Conservation (phyloP, 2,329 filamentous ascomycete species). For the Diatrype stigma region DNA sequence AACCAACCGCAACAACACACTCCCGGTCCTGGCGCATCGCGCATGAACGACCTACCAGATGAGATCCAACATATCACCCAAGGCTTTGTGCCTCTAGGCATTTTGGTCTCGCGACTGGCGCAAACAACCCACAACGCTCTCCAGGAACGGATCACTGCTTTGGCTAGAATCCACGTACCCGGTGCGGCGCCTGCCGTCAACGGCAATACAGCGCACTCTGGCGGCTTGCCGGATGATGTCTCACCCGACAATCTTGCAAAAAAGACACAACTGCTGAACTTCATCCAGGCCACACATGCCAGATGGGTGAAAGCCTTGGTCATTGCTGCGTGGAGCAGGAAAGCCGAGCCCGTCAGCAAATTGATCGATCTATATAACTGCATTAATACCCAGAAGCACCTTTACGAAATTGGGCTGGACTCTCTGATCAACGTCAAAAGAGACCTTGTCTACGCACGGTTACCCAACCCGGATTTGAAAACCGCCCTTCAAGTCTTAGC, state of each 20-base stretch:
- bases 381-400: constrained; percentile 63
- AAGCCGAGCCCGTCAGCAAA: constrained; percentile 73
- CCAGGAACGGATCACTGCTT: constrained; percentile 61
- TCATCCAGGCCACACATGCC: constrained; percentile 73
- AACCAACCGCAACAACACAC: constrained; percentile 20
- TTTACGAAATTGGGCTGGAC: constrained; percentile 58
- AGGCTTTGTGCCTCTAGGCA: constrained; percentile 71
- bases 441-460: constrained; percentile 65
- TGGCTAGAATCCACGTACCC: constrained; percentile 65
- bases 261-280: constrained; percentile 70
- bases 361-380: constrained; percentile 76
- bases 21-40: constrained; percentile 20
- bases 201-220: constrained; percentile 40
- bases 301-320: constrained; percentile 93
- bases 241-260: constrained; percentile 67
- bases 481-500: constrained; percentile 83
- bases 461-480: constrained; percentile 86
- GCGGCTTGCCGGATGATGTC: constrained; percentile 46
- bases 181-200: constrained; percentile 42
- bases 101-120: constrained; percentile 71
- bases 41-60: constrained; percentile 56
- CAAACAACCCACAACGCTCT: constrained; percentile 81
- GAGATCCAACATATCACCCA: constrained; percentile 68
- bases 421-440: constrained; percentile 69
- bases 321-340: constrained; percentile 83